phyloP scores from a whole-genome alignment of 305 asterid species.

The Salvia sclarea region DNA sequence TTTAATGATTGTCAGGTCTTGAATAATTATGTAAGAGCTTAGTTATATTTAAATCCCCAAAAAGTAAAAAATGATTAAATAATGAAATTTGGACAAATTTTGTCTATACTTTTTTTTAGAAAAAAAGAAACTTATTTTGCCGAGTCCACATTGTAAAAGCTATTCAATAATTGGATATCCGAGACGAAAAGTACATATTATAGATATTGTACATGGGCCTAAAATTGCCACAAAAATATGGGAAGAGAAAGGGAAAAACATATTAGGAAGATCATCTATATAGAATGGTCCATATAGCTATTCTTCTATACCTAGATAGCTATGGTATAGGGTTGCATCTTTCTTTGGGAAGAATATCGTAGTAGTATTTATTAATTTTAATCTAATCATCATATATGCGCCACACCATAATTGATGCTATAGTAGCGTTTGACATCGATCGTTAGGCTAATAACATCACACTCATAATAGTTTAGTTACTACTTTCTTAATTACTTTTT shows the following conservation, averaged over 20 bases:
- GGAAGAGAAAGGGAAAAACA: conserved; percentile 3
- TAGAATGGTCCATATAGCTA: conserved; percentile 40
- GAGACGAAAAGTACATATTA: conserved; percentile 5
- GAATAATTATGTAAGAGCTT: background rate
- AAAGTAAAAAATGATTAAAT: background rate
- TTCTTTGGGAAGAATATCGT: background rate
- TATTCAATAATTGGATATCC: background rate
- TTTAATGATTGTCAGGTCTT: background rate
- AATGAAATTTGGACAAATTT: background rate
- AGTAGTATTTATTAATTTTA: background rate
- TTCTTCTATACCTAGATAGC: conserved; percentile 2
- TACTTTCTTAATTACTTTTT: too few species aligned
- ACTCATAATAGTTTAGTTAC: too few species aligned
- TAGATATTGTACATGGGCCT: conserved; percentile 1
- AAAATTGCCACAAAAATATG: conserved; percentile 11
- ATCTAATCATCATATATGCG: background rate
- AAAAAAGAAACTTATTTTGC: background rate
- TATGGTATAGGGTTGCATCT: conserved; percentile 30
- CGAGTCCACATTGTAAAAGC: conserved; percentile 26
- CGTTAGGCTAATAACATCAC: too few species aligned
- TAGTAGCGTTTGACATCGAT: background rate
- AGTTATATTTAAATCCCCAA: background rate
- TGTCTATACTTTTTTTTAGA: background rate
- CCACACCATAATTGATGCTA: background rate
- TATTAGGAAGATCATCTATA: background rate